These are phyloP conservation scores for Magnaporthiopsis poae DNA, from an alignment of 2,329 filamentous ascomycete species.

Conservation along the genomic window DNA sequence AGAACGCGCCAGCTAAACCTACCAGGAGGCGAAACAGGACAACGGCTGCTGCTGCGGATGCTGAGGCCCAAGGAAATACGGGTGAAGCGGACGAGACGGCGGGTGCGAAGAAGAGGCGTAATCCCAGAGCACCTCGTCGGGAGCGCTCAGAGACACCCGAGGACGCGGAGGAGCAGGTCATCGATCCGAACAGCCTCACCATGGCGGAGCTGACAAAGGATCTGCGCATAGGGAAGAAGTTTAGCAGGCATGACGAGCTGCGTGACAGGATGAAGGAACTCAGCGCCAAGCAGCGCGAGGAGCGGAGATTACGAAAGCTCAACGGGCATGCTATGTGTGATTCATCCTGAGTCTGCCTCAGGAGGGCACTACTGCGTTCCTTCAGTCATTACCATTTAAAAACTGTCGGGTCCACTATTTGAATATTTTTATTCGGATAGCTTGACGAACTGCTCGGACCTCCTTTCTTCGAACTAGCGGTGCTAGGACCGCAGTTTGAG, in stretches of 20 bases:
- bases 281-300: constrained; percentile 18
- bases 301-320: constrained; percentile 29
- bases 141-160: constrained; percentile 49
- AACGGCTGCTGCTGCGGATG: neutral
- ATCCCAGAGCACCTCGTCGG: constrained; percentile 21
- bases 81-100: constrained; percentile 1
- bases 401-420: too few relatives aligned
- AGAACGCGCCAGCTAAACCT: neutral
- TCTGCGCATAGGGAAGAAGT: constrained; percentile 62
- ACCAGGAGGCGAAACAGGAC: constrained; percentile 9
- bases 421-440: too few relatives aligned
- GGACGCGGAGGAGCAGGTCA: constrained; percentile 49
- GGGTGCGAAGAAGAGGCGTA: constrained; percentile 15
- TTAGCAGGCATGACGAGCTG: constrained; percentile 64
- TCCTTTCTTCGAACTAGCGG: too few relatives aligned
- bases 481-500: constrained; percentile 45
- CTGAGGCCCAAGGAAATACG: constrained; percentile 3
- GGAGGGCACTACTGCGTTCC: too few relatives aligned
- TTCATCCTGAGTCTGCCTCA: too few relatives aligned
- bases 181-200: constrained; percentile 57
- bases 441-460: too few relatives aligned
- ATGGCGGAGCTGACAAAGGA: constrained; percentile 67
- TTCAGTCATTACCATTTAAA: too few relatives aligned
- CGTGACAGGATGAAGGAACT: constrained; percentile 52
- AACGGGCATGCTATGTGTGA: too few relatives aligned